phyloP scores from a whole-genome alignment of 305 asterid species.

The Fraxinus floribunda region DNA sequence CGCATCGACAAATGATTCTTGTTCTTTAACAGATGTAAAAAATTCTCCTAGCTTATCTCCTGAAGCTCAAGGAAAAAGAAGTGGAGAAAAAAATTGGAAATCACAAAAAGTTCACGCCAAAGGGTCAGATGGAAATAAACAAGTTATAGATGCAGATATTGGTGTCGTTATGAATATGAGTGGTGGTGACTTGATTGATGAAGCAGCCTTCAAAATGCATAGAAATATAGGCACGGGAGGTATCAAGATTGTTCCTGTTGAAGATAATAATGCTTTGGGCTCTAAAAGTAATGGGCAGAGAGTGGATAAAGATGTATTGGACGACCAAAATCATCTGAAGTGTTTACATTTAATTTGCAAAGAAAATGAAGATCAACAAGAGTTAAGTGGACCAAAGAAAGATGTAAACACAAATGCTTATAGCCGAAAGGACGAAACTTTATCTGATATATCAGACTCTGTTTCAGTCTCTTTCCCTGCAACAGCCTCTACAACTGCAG shows the following conservation, averaged over 20 bases:
- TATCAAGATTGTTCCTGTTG: slow-evolving; percentile 25
- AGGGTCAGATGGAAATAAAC: slow-evolving; percentile 28
- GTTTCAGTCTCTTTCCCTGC: not conserved
- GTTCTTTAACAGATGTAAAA: slow-evolving; percentile 22
- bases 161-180: slow-evolving; percentile 21
- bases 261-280: slow-evolving; percentile 19
- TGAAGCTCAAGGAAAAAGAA: slow-evolving; percentile 30
- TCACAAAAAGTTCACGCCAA: slow-evolving; percentile 24
- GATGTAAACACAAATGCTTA: slow-evolving; percentile 18
- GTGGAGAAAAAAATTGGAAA: slow-evolving; percentile 27
- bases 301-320: slow-evolving; percentile 21
- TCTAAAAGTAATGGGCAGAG: slow-evolving; percentile 12
- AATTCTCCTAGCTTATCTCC: slow-evolving; percentile 34
- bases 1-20: slow-evolving; percentile 24
- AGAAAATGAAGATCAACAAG: slow-evolving; percentile 24
- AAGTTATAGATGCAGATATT: slow-evolving; percentile 26
- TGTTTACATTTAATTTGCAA: slow-evolving; percentile 13
- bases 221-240: slow-evolving; percentile 15
- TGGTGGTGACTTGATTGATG: slow-evolving; percentile 26
- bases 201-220: slow-evolving; percentile 20
- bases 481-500: slow-evolving; percentile 12
- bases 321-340: slow-evolving; percentile 22
- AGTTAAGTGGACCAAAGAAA: not conserved
- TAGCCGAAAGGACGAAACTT: not conserved
- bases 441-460: not conserved